phyloP scores from a whole-genome alignment of 2,329 filamentous ascomycete species.

The Trichoderma citrinoviride region DNA sequence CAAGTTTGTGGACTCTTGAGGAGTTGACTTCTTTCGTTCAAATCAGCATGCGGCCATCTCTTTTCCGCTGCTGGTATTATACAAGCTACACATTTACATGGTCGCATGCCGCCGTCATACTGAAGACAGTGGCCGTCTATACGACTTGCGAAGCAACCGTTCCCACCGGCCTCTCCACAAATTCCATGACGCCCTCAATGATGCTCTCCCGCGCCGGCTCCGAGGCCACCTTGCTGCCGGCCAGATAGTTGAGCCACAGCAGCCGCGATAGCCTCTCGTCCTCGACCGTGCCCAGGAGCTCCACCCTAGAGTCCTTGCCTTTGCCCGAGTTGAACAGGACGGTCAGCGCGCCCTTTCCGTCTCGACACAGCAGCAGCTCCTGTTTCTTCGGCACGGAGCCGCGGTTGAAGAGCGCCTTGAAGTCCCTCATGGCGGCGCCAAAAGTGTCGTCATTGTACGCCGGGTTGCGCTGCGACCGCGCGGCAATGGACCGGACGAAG shows the following conservation, averaged over 20 bases:
- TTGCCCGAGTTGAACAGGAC: conserved; percentile 66
- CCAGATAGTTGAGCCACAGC: conserved; percentile 88
- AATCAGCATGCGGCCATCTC: background rate
- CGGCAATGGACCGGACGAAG: conserved; percentile 81
- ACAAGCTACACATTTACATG: background rate
- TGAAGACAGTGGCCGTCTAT: background rate
- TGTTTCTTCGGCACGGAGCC: conserved; percentile 77
- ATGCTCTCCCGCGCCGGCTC: conserved; percentile 78
- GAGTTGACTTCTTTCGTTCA: background rate
- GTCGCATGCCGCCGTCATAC: background rate
- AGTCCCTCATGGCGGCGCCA: conserved; percentile 68
- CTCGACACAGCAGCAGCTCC: conserved; percentile 71
- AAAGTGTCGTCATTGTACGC: conserved; percentile 70
- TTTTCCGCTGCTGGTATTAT: background rate
- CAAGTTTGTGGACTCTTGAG: background rate
- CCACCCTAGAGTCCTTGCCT: conserved; percentile 45
- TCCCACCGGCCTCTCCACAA: conserved; percentile 83
- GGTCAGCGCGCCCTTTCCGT: conserved; percentile 62
- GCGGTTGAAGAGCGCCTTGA: conserved; percentile 79
- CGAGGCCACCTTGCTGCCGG: conserved; percentile 81
- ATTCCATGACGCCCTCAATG: conserved; percentile 81
- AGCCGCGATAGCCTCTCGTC: conserved; percentile 80
- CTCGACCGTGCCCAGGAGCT: conserved; percentile 64
- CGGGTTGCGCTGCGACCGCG: conserved; percentile 59
- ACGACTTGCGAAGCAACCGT: conserved; percentile 79